A percentile compares a stretch with the other conserved stretches of the same genome.
These are phyloP conservation scores for Fraxinus sp. DNA, from an alignment of 305 asterid species.

Conservation along the genomic window DNA sequence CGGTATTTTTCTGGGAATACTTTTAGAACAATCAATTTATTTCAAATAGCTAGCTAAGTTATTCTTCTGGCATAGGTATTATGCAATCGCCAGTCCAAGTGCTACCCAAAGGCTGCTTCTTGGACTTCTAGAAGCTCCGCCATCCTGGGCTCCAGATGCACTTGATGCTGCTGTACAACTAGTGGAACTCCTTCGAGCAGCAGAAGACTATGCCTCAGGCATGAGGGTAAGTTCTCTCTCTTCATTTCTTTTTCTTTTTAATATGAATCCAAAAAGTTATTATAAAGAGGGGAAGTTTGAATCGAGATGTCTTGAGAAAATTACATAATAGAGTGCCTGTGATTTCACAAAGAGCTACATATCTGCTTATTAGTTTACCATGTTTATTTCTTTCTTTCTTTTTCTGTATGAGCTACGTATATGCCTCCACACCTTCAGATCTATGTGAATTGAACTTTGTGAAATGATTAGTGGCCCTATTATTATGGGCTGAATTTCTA, in stretches of 20 bases:
- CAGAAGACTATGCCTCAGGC: constrained; percentile 96
- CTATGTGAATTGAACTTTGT: background rate
- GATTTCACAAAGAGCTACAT: constrained; percentile 12
- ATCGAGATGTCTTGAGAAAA: background rate
- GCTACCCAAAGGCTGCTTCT: constrained; percentile 99
- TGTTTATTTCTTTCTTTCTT: background rate
- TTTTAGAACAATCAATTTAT: constrained; percentile 20
- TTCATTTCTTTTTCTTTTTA: background rate
- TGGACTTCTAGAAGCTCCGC: constrained; percentile 99
- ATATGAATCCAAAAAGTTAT: background rate
- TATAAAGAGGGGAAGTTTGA: background rate
- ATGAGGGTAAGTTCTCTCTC: constrained; percentile 65
- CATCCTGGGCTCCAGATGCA: constrained; percentile 99
- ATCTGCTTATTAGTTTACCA: constrained; percentile 3
- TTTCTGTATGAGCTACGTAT: background rate
- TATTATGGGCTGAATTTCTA: background rate
- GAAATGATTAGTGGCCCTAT: background rate
- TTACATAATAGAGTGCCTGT: background rate
- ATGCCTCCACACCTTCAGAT: background rate
- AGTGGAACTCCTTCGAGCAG: constrained; percentile 98
- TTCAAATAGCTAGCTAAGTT: constrained; percentile 28
- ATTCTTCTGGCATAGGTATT: constrained; percentile 59
- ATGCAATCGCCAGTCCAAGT: constrained; percentile 98
- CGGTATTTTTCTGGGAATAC: constrained; percentile 43
- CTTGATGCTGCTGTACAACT: constrained; percentile 99